Percentiles rank a stretch among this genome's conserved stretches.
These are phyloP conservation scores for Pyrrhoderma lamaoense DNA, from an alignment of 1,284 basidiomycete genomes.

Conservation along the genomic window DNA sequence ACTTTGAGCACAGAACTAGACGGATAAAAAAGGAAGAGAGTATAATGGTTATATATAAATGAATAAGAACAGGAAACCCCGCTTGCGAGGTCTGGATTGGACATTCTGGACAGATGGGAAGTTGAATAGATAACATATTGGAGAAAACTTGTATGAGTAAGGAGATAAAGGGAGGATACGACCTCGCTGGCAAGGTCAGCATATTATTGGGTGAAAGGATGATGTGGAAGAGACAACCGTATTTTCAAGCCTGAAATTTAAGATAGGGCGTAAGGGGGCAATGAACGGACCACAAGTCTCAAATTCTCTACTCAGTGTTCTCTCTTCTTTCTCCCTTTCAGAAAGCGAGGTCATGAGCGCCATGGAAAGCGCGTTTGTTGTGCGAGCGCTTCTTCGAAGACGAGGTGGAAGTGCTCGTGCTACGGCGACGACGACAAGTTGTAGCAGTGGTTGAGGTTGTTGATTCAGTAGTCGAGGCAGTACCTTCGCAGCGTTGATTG, in stretches of 20 bases:
- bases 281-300: no score
- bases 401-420: constrained; percentile 4
- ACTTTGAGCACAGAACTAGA: no score
- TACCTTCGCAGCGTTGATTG: constrained; percentile 1
- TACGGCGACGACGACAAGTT: constrained; percentile 3
- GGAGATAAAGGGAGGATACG: not conserved
- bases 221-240: no score
- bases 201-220: no score
- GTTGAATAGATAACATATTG: not conserved
- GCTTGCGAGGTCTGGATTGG: constrained; percentile 14
- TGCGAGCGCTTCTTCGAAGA: not conserved
- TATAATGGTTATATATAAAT: not conserved
- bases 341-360: no score
- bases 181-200: no score
- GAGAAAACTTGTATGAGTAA: no score
- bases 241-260: no score
- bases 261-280: not conserved
- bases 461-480: not conserved
- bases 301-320: no score
- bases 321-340: no score
- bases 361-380: not conserved
- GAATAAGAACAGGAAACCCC: constrained; percentile 1
- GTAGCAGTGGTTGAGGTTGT: constrained; percentile 3
- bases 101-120: not conserved
- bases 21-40: no score